Percentiles rank a stretch among this genome's conserved stretches.
Conservation (phyloP, 1,284 basidiomycete genomes). For the Microbotryum scabiosae region DNA sequence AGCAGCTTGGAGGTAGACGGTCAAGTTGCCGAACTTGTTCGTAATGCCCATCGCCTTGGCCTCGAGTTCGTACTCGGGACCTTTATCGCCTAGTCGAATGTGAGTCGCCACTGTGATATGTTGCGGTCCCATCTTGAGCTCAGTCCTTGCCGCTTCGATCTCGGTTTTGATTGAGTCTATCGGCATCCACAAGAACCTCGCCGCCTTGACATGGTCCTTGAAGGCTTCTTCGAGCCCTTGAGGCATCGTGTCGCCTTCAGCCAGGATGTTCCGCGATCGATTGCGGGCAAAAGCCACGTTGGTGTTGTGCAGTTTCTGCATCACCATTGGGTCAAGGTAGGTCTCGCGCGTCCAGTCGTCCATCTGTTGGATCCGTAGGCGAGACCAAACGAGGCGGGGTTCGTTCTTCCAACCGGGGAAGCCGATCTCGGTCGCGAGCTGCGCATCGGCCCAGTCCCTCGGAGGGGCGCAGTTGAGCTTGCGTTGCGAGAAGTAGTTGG, state of each 20-base stretch:
- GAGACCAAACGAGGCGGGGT: constrained; percentile 9
- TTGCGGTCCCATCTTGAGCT: background rate
- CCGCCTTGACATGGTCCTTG: constrained; percentile 2
- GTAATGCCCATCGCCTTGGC: constrained; percentile 18
- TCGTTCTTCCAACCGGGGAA: background rate
- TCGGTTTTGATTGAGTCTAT: background rate
- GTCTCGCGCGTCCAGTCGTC: constrained; percentile 19
- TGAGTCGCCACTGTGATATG: background rate
- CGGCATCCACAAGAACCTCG: constrained; percentile 6
- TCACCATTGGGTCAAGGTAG: constrained; percentile 1
- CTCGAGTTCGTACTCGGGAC: constrained; percentile 19
- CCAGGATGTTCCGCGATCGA: constrained; percentile 8
- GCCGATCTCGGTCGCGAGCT: background rate
- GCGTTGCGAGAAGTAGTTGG: constrained; percentile 12
- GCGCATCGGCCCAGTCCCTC: constrained; percentile 12
- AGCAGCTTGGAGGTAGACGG: constrained; percentile 15
- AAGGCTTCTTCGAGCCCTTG: constrained; percentile 8
- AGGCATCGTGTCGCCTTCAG: constrained; percentile 14
- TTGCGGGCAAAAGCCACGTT: background rate
- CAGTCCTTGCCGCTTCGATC: background rate
- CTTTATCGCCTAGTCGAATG: constrained; percentile 18
- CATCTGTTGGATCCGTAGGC: constrained; percentile 8
- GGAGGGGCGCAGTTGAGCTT: constrained; percentile 12
- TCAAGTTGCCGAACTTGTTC: constrained; percentile 19
- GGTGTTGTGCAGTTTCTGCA: background rate